These are phyloP conservation scores for Talaromyces verruculosus DNA, from an alignment of 2,329 filamentous ascomycete genomes.

Conservation along the genomic window DNA sequence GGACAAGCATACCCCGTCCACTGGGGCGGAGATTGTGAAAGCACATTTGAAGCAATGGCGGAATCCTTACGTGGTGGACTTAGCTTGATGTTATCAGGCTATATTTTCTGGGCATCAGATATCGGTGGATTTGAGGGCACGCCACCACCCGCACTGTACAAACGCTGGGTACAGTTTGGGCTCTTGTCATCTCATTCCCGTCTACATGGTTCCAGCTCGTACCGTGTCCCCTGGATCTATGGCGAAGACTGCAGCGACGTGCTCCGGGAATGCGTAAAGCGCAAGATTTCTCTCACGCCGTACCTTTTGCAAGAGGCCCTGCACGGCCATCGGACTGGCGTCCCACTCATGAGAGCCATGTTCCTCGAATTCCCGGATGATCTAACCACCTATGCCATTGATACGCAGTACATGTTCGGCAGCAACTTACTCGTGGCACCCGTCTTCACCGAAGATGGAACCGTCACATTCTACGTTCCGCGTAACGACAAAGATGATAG, in stretches of 20 bases:
- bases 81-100: constrained; percentile 63
- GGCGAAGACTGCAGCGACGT: constrained; percentile 63
- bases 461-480: constrained; percentile 65
- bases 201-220: constrained; percentile 67
- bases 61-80: constrained; percentile 68
- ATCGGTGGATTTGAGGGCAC: constrained; percentile 71
- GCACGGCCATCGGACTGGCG: constrained; percentile 53
- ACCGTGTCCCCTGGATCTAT: constrained; percentile 73
- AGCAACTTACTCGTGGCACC: constrained; percentile 63
- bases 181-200: constrained; percentile 69
- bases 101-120: constrained; percentile 68
- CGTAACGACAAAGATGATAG: constrained; percentile 51
- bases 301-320: constrained; percentile 58
- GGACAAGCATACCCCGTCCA: constrained; percentile 68
- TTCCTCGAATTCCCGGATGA: constrained; percentile 71
- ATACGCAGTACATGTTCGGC: constrained; percentile 74
- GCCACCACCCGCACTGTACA: constrained; percentile 68
- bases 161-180: constrained; percentile 76
- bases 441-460: constrained; percentile 62
- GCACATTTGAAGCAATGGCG: constrained; percentile 70
- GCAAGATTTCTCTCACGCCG: constrained; percentile 60
- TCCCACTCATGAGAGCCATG: constrained; percentile 64
- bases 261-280: constrained; percentile 53
- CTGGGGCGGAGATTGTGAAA: constrained; percentile 76
- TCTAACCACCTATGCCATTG: constrained; percentile 65